Percentiles rank a stretch among this genome's conserved stretches.
Conservation (phyloP, 768 basidiomycete species). For the Wakefieldia striispora region DNA sequence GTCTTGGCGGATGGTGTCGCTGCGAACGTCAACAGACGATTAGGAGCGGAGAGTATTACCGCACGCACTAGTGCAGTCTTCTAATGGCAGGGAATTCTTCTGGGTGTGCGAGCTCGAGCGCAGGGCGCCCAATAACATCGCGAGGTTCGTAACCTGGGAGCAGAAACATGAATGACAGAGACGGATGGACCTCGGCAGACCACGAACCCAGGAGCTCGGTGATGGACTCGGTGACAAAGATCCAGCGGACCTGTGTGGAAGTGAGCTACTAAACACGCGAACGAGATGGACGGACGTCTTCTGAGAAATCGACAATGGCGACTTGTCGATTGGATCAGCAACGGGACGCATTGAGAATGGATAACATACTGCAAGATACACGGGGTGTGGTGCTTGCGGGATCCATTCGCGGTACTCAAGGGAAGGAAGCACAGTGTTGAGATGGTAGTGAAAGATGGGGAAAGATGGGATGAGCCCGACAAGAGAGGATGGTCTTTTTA, state of each 20-base stretch:
- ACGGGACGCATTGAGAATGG: neutral
- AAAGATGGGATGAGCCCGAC: neutral
- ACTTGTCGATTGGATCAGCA: slow-evolving; percentile 41
- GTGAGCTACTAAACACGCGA: neutral
- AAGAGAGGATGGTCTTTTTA: slow-evolving; percentile 13
- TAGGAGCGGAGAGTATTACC: neutral
- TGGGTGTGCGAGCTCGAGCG: slow-evolving; percentile 76
- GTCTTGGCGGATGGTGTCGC: slow-evolving; percentile 74
- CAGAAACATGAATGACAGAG: neutral
- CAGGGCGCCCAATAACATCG: slow-evolving; percentile 67
- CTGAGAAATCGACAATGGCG: slow-evolving; percentile 78
- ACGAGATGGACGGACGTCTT: slow-evolving; percentile 46
- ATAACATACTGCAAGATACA: slow-evolving; percentile 71
- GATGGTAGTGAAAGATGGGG: neutral
- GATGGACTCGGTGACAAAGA: slow-evolving; percentile 66
- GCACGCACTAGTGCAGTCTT: slow-evolving; percentile 61
- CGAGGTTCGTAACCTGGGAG: slow-evolving; percentile 67
- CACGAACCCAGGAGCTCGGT: slow-evolving; percentile 57
- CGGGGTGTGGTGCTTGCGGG: slow-evolving; percentile 43
- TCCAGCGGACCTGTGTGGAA: slow-evolving; percentile 54
- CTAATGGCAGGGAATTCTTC: slow-evolving; percentile 71
- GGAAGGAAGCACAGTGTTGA: neutral
- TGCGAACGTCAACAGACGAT: slow-evolving; percentile 23
- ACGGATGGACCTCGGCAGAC: neutral
- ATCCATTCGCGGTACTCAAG: slow-evolving; percentile 33